Conservation (phyloP, 2,329 filamentous ascomycete genomes). For the Atkinsonella hypoxylon region DNA sequence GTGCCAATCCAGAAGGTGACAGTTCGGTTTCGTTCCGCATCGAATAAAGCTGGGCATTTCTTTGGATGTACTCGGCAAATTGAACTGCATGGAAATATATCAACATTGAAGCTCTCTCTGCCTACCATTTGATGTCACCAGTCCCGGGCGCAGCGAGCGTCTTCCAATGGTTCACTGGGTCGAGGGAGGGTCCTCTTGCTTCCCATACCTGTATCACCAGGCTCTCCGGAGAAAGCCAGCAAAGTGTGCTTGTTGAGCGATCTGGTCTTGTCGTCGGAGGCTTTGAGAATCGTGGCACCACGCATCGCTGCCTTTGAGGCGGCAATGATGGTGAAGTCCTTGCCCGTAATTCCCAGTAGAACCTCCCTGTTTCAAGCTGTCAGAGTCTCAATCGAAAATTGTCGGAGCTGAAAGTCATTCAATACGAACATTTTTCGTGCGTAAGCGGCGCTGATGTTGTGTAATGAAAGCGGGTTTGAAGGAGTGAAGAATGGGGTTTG, state of each 20-base stretch:
- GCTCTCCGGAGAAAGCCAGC: constrained; percentile 91
- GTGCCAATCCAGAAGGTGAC: constrained; percentile 75
- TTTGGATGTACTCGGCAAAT: constrained; percentile 98
- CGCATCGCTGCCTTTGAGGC: constrained; percentile 98
- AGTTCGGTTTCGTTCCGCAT: constrained; percentile 96
- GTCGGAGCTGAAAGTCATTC: not conserved
- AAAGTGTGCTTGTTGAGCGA: constrained; percentile 85
- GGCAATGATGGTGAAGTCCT: constrained; percentile 97
- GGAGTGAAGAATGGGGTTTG: not conserved
- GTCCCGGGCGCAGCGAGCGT: not conserved
- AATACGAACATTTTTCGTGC: constrained; percentile 6
- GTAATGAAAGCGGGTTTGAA: constrained; percentile 1
- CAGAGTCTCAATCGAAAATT: not conserved
- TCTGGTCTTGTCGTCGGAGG: constrained; percentile 92
- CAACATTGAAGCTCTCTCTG: constrained; percentile 9
- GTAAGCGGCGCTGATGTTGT: not conserved
- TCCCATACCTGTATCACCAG: constrained; percentile 75
- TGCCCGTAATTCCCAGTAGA: constrained; percentile 93
- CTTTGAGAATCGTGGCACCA: constrained; percentile 90
- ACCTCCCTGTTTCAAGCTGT: constrained; percentile 63
- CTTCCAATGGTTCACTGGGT: not conserved
- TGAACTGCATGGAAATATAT: constrained; percentile 52
- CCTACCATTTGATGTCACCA: not conserved
- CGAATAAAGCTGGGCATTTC: constrained; percentile 93
- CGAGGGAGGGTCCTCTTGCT: not conserved